Conservation (phyloP, 805 yeast species). For the Candida lessepsii region DNA sequence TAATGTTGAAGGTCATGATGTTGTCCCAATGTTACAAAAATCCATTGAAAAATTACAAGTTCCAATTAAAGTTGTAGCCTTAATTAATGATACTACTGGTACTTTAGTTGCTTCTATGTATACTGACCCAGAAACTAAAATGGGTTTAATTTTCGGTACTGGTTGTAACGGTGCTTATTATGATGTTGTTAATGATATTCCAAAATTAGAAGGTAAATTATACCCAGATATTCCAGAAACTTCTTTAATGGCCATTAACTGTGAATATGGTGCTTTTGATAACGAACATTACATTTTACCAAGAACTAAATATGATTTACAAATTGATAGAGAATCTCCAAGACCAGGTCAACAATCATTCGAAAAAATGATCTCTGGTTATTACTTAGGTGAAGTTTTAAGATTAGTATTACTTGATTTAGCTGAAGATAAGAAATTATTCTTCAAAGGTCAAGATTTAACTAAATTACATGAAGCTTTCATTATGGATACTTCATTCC, state of each 20-base stretch:
- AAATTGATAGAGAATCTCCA: slow-evolving; percentile 82
- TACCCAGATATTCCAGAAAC: slow-evolving; percentile 60
- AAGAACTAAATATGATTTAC: slow-evolving; percentile 82
- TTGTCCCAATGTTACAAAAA: slow-evolving; percentile 83
- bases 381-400: slow-evolving; percentile 89
- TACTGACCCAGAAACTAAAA: slow-evolving; percentile 81
- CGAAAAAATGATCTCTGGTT: slow-evolving; percentile 97
- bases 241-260: slow-evolving; percentile 90
- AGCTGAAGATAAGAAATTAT: slow-evolving; percentile 52
- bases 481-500: slow-evolving; percentile 85
- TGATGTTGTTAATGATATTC: slow-evolving; percentile 69
- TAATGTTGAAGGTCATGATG: slow-evolving; percentile 92
- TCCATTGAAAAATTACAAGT: slow-evolving; percentile 63
- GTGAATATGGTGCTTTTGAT: slow-evolving; percentile 98
- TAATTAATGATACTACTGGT: slow-evolving; percentile 97
- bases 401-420: slow-evolving; percentile 79
- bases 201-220: slow-evolving; percentile 74
- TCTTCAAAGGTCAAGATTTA: slow-evolving; percentile 72
- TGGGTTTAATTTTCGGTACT: slow-evolving; percentile 97
- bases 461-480: slow-evolving; percentile 60
- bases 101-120: slow-evolving; percentile 94
- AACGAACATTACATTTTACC: slow-evolving; percentile 83
- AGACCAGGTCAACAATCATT: slow-evolving; percentile 95
- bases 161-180: slow-evolving; percentile 97
- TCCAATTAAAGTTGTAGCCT: slow-evolving; percentile 85